Evolutionary conservation across 2,329 filamentous ascomycete genomes (phyloP).

Genomic region (Microsporum canis): DNA sequence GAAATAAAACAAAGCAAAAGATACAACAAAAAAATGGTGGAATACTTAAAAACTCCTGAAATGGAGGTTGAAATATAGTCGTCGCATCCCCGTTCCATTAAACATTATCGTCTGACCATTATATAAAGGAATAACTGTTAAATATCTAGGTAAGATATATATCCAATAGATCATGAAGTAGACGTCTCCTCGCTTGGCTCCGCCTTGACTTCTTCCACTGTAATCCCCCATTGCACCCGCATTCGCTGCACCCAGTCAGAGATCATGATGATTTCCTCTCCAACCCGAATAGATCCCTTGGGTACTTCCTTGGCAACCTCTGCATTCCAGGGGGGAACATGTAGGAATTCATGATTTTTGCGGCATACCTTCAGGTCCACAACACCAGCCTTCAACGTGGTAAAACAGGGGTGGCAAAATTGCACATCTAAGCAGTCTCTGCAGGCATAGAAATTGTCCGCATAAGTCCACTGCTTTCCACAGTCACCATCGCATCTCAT

Average conservation of each 20-base stretch:
- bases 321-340: slow-evolving; percentile 18
- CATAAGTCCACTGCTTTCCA: slow-evolving; percentile 14
- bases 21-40: background rate
- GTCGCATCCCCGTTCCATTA: background rate
- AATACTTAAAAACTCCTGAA: background rate
- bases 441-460: slow-evolving; percentile 22
- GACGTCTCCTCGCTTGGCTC: background rate
- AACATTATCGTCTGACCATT: background rate
- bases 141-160: background rate
- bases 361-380: slow-evolving; percentile 21
- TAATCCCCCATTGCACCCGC: slow-evolving; percentile 13
- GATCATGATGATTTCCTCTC: slow-evolving; percentile 15
- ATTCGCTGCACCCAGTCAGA: slow-evolving; percentile 18
- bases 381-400: slow-evolving; percentile 14
- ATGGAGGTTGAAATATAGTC: background rate
- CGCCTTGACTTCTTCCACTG: background rate
- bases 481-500: slow-evolving; percentile 13
- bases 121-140: background rate
- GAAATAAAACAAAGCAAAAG: background rate
- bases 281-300: slow-evolving; percentile 17
- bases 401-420: slow-evolving; percentile 17
- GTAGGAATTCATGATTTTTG: slow-evolving; percentile 18
- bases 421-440: slow-evolving; percentile 20
- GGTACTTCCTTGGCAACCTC: slow-evolving; percentile 14
- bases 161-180: background rate